phyloP scores from a whole-genome alignment of 2,329 filamentous ascomycete species.

The Ilyonectria destructans region DNA sequence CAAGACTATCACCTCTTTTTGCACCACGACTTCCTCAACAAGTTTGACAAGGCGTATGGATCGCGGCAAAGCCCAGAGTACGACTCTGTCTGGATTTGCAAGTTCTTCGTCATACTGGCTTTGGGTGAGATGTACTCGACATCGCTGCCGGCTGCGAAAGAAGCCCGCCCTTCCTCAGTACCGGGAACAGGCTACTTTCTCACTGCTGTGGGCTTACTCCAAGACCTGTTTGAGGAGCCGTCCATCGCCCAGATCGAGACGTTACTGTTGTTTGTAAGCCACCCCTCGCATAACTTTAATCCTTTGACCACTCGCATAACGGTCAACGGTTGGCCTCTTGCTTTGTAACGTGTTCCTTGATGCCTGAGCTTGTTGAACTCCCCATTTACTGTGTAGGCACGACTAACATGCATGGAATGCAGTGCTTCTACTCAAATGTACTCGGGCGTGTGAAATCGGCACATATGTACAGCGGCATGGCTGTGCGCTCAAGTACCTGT shows the following conservation, averaged over 20 bases:
- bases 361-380: neutral
- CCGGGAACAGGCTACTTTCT: conserved; percentile 34
- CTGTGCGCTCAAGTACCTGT: conserved; percentile 31
- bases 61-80: conserved; percentile 6
- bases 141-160: conserved; percentile 15
- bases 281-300: neutral
- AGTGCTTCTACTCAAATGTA: conserved; percentile 37
- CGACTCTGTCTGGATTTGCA: conserved; percentile 28
- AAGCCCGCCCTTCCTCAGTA: conserved; percentile 13
- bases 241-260: conserved; percentile 32
- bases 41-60: conserved; percentile 24
- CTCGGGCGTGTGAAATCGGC: conserved; percentile 31
- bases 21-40: conserved; percentile 32
- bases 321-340: neutral
- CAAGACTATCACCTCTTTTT: conserved; percentile 36
- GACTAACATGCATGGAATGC: neutral
- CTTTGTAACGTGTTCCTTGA: neutral
- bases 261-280: conserved; percentile 33
- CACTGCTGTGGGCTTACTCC: conserved; percentile 29
- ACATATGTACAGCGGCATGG: conserved; percentile 38
- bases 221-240: conserved; percentile 36
- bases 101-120: conserved; percentile 32
- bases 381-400: neutral
- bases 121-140: conserved; percentile 36
- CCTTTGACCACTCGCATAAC: too few species aligned